Percentiles rank a stretch among this genome's conserved stretches.
Evolutionary conservation across 2,329 filamentous ascomycete species (phyloP).

Genomic region (Claviceps quebecensis): DNA sequence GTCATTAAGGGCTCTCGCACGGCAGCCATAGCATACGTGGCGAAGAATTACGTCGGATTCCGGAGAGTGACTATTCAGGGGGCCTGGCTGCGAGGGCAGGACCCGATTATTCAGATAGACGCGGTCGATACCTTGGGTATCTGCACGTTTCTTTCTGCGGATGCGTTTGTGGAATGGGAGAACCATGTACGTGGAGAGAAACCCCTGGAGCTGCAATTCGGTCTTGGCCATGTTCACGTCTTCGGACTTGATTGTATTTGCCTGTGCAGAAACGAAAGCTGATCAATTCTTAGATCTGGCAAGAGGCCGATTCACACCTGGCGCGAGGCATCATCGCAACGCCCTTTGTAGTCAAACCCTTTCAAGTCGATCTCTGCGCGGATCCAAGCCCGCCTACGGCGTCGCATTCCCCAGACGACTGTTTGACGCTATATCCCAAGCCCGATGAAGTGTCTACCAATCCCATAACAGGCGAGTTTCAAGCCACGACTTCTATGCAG

Average conservation of each 20-base stretch:
- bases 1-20: conserved; percentile 19
- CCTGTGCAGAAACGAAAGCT: neutral
- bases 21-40: conserved; percentile 35
- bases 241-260: neutral
- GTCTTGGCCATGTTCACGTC: neutral
- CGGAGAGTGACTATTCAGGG: conserved; percentile 30
- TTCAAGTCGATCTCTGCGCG: conserved; percentile 31
- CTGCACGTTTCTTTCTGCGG: conserved; percentile 35
- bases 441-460: conserved; percentile 20
- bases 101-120: conserved; percentile 25
- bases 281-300: conserved; percentile 26
- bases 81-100: conserved; percentile 20
- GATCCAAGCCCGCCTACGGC: conserved; percentile 10
- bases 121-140: conserved; percentile 29
- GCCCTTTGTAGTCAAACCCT: conserved; percentile 33
- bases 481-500: neutral
- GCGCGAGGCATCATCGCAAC: conserved; percentile 42
- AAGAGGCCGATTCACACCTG: conserved; percentile 20
- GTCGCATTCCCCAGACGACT: conserved; percentile 28
- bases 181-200: conserved; percentile 24
- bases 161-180: conserved; percentile 44
- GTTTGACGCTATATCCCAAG: conserved; percentile 31
- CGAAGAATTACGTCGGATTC: conserved; percentile 41
- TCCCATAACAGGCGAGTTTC: conserved; percentile 10
- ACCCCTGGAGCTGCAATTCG: no score